Evolutionary conservation across 495 filamentous ascomycete species (phyloP).

Genomic region (Podospora fimiseda): DNA sequence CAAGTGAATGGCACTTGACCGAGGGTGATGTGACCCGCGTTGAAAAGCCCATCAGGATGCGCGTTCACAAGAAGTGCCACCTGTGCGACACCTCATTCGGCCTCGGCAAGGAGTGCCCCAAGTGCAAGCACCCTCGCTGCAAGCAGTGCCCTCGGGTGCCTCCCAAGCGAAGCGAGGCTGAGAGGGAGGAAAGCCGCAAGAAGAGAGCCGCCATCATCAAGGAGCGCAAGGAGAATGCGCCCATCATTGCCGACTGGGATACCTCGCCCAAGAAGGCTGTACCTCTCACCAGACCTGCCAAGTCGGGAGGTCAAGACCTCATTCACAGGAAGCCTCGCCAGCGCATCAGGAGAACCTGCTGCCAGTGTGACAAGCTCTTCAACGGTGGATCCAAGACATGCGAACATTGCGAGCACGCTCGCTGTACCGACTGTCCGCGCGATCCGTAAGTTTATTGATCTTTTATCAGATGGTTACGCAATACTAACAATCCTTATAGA

Average conservation of each 20-base stretch:
- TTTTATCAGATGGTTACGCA: conserved; percentile 1
- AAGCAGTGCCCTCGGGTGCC: conserved; percentile 73
- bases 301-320: conserved; percentile 61
- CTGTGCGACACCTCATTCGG: conserved; percentile 61
- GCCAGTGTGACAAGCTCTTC: conserved; percentile 65
- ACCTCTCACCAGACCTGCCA: conserved; percentile 58
- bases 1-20: conserved; percentile 58
- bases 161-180: conserved; percentile 43
- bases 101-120: conserved; percentile 56
- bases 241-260: conserved; percentile 44
- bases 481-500: conserved; percentile 37
- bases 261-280: conserved; percentile 34
- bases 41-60: conserved; percentile 85
- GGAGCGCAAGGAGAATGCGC: conserved; percentile 42
- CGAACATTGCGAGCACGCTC: conserved; percentile 61
- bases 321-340: conserved; percentile 60
- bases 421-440: conserved; percentile 76
- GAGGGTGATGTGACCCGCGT: conserved; percentile 62
- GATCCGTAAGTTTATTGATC: conserved; percentile 59
- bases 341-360: conserved; percentile 69
- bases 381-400: conserved; percentile 45
- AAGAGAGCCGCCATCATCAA: conserved; percentile 40
- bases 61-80: conserved; percentile 80
- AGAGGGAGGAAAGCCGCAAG: conserved; percentile 43
- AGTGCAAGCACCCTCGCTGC: conserved; percentile 72